These are phyloP conservation scores for Tuber brumale DNA, from an alignment of 495 filamentous ascomycete genomes.

Conservation along the genomic window DNA sequence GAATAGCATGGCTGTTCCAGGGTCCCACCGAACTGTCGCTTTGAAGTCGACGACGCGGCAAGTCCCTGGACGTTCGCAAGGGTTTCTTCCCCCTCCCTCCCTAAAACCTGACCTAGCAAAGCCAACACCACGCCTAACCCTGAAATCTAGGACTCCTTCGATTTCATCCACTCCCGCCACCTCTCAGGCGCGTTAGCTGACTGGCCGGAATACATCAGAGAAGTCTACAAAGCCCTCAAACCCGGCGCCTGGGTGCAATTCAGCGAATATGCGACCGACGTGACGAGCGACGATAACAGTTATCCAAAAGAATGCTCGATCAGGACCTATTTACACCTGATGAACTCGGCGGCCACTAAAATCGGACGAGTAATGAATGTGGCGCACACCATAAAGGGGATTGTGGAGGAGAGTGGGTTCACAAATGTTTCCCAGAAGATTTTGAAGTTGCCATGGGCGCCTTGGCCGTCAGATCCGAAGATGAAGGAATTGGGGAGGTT, in stretches of 20 bases:
- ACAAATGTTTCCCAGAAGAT: constrained; percentile 52
- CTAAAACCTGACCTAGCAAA: not conserved
- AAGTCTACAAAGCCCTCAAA: constrained; percentile 25
- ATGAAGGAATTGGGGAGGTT: constrained; percentile 50
- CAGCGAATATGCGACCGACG: constrained; percentile 41
- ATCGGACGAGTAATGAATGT: constrained; percentile 49
- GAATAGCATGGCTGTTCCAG: constrained; percentile 10
- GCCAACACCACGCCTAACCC: not conserved
- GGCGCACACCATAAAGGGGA: constrained; percentile 44
- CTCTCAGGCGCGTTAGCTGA: constrained; percentile 53
- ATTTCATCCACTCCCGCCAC: constrained; percentile 57
- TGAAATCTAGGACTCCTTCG: constrained; percentile 46
- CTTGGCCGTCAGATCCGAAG: constrained; percentile 54
- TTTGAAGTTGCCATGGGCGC: constrained; percentile 53
- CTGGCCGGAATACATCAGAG: constrained; percentile 47
- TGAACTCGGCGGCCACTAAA: constrained; percentile 46
- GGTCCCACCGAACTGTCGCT: constrained; percentile 46
- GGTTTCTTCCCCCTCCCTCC: constrained; percentile 16
- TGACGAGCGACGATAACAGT: constrained; percentile 50
- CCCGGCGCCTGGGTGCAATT: constrained; percentile 15
- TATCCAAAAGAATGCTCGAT: constrained; percentile 47
- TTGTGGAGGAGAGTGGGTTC: constrained; percentile 54
- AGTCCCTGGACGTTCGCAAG: constrained; percentile 48
- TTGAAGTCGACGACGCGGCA: constrained; percentile 54
- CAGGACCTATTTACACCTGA: constrained; percentile 49